These are phyloP conservation scores for Termitomyces sp. DNA, from an alignment of 768 basidiomycete genomes.

Conservation along the genomic window DNA sequence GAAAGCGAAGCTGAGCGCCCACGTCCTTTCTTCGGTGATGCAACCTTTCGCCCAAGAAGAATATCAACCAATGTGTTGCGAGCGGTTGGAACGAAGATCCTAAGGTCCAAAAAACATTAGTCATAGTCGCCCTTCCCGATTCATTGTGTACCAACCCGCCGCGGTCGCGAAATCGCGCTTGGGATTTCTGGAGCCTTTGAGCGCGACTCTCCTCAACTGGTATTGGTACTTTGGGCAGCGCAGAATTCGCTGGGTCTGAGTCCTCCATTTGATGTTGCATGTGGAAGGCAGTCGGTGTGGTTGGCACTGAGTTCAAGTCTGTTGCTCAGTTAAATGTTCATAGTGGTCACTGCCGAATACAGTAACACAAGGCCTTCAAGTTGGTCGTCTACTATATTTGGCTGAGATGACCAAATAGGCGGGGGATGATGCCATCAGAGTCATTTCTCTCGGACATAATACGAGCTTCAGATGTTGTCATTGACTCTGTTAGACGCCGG, in stretches of 20 bases:
- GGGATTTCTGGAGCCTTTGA: slow-evolving; percentile 56
- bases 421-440: neutral
- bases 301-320: neutral
- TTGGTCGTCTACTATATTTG: neutral
- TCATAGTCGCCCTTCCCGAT: neutral
- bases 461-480: too few species aligned
- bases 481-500: neutral
- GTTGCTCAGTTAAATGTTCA: too few species aligned
- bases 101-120: neutral
- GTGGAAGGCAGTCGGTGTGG: too few species aligned
- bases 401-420: neutral
- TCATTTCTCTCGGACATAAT: too few species aligned
- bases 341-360: too few species aligned
- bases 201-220: slow-evolving; percentile 57
- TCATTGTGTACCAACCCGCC: slow-evolving; percentile 45
- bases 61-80: slow-evolving; percentile 19
- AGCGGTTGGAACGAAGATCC: slow-evolving; percentile 18
- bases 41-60: slow-evolving; percentile 24
- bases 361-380: too few species aligned
- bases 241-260: neutral
- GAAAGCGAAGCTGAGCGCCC: slow-evolving; percentile 28
- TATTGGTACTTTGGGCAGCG: slow-evolving; percentile 3
- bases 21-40: slow-evolving; percentile 36
- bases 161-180: slow-evolving; percentile 65
- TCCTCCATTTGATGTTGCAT: slow-evolving; percentile 1